Percentiles rank a stretch among this genome's conserved stretches.
Conservation (phyloP, 345 rosid species). For the Populus deltoides region DNA sequence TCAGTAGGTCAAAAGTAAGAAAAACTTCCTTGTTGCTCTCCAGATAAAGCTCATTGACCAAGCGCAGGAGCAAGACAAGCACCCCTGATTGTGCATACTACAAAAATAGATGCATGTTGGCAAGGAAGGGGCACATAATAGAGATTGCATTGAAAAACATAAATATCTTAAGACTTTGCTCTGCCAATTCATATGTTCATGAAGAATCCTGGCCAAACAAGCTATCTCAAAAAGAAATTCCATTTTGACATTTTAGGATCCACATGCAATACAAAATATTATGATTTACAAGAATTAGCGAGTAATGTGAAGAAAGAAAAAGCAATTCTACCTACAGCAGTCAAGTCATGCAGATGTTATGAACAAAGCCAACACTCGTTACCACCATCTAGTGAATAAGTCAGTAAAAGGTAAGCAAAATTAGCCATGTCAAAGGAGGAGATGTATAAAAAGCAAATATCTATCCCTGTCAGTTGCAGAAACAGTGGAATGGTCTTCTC, state of each 20-base stretch:
- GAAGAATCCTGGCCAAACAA: background rate
- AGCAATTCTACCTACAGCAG: background rate
- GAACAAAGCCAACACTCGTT: background rate
- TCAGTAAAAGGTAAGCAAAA: background rate
- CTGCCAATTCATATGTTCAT: background rate
- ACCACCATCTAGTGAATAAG: background rate
- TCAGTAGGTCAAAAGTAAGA: constrained; percentile 67
- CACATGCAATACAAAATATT: background rate
- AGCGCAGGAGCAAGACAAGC: constrained; percentile 65
- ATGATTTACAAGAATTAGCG: background rate
- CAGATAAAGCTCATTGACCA: constrained; percentile 57
- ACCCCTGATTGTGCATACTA: constrained; percentile 73
- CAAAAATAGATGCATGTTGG: constrained; percentile 25
- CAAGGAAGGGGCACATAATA: constrained; percentile 3
- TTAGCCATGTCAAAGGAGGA: background rate
- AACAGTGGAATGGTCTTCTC: no score
- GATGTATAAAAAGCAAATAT: background rate
- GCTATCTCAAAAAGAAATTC: background rate
- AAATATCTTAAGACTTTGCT: background rate
- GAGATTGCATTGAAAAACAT: background rate
- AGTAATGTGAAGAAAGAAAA: background rate
- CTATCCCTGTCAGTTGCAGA: no score
- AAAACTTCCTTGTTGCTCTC: constrained; percentile 57
- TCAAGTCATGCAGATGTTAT: background rate
- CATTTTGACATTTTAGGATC: background rate